Conservation (phyloP, 495 filamentous ascomycete species). For the Aspergillus cristatus region DNA sequence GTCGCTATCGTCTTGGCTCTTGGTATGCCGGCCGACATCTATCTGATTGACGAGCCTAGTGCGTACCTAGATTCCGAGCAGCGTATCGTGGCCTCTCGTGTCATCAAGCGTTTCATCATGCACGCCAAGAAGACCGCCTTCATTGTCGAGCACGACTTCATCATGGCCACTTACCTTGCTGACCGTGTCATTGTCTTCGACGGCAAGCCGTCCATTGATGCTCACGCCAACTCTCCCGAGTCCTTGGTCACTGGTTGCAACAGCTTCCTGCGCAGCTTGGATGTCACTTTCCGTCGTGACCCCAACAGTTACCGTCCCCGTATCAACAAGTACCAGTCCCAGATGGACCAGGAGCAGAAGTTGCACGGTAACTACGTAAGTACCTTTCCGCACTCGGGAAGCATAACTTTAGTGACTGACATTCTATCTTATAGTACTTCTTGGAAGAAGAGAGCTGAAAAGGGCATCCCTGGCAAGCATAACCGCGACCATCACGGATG, state of each 20-base stretch:
- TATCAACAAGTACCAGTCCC: conserved; percentile 95
- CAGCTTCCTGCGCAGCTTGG: conserved; percentile 85
- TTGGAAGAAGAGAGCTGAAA: conserved; percentile 82
- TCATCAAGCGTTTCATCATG: conserved; percentile 99
- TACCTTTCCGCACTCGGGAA: conserved; percentile 8
- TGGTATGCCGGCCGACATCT: conserved; percentile 94
- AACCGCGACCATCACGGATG: conserved; percentile 31
- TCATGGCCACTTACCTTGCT: conserved; percentile 96
- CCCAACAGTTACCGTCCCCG: conserved; percentile 91
- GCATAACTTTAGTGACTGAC: not conserved
- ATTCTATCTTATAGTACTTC: conserved; percentile 53
- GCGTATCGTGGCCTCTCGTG: conserved; percentile 91
- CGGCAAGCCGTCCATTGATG: conserved; percentile 78
- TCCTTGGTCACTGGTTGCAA: conserved; percentile 94
- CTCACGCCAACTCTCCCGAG: conserved; percentile 82
- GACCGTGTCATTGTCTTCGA: conserved; percentile 98
- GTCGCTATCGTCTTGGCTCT: conserved; percentile 95
- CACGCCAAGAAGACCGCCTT: conserved; percentile 99
- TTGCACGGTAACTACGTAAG: conserved; percentile 80
- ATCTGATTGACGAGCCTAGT: conserved; percentile 92
- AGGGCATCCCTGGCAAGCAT: conserved; percentile 42
- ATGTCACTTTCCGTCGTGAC: conserved; percentile 97
- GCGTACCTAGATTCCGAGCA: conserved; percentile 97
- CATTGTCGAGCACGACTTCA: conserved; percentile 99
- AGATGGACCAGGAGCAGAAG: conserved; percentile 97